Percentiles rank a stretch among this genome's conserved stretches.
Evolutionary conservation across 1,139 yeast genomes (phyloP).

Genomic region (Suhomyces yuchorum): DNA sequence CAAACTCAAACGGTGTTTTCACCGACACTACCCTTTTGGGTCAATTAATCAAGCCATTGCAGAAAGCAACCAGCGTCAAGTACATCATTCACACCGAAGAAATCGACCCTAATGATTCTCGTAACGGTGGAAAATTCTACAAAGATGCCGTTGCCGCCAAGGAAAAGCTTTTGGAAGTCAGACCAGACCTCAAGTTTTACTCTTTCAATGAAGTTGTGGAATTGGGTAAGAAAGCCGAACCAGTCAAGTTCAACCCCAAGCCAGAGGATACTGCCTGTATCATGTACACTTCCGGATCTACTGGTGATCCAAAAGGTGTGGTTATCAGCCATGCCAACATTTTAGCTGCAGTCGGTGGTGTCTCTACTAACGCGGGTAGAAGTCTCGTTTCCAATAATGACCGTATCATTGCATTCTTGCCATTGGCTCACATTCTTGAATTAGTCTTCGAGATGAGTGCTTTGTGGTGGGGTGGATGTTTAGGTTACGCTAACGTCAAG

Average conservation of each 20-base stretch:
- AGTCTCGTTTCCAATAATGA: conserved; percentile 56
- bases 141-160: conserved; percentile 57
- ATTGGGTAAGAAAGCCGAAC: conserved; percentile 54
- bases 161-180: conserved; percentile 56
- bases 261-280: conserved; percentile 85
- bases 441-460: conserved; percentile 78
- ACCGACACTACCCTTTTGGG: conserved; percentile 76
- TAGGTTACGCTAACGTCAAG: conserved; percentile 93
- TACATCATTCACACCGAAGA: conserved; percentile 71
- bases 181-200: conserved; percentile 76
- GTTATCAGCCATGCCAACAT: conserved; percentile 77
- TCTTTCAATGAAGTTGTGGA: conserved; percentile 66
- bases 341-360: conserved; percentile 84
- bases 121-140: conserved; percentile 62
- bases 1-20: conserved; percentile 75
- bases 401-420: conserved; percentile 83
- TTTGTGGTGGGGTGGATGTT: conserved; percentile 86
- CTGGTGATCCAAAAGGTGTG: conserved; percentile 98
- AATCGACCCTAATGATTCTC: conserved; percentile 62
- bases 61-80: conserved; percentile 62
- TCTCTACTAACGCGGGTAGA: conserved; percentile 62
- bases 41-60: conserved; percentile 70
- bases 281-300: conserved; percentile 98
- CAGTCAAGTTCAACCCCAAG: conserved; percentile 47
- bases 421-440: conserved; percentile 95